These are phyloP conservation scores for Rubroboletus satanas DNA, from an alignment of 768 basidiomycete genomes.

Conservation along the genomic window DNA sequence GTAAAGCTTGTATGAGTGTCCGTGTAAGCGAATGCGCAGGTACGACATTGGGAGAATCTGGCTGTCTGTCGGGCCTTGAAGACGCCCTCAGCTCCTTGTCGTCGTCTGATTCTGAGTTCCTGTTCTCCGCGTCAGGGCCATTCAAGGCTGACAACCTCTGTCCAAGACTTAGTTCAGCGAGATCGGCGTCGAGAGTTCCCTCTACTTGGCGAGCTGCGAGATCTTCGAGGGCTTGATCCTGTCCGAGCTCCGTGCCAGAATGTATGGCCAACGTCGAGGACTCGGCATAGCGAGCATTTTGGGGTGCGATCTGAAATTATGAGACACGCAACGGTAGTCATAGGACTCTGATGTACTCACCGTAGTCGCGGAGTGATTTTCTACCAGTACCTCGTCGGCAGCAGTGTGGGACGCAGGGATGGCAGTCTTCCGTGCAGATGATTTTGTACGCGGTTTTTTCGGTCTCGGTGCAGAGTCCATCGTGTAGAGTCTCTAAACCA, in stretches of 20 bases:
- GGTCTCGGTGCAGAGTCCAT: slow-evolving; percentile 47
- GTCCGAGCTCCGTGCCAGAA: slow-evolving; percentile 64
- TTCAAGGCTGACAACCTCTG: slow-evolving; percentile 79
- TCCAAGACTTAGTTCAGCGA: slow-evolving; percentile 89
- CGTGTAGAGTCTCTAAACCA: not conserved
- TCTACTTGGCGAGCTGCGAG: slow-evolving; percentile 49
- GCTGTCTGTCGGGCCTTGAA: slow-evolving; percentile 14
- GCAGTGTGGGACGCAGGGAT: not conserved
- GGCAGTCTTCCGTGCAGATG: slow-evolving; percentile 28
- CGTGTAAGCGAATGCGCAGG: slow-evolving; percentile 88
- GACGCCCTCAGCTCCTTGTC: slow-evolving; percentile 41
- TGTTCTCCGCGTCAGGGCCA: slow-evolving; percentile 40
- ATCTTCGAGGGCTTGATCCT: slow-evolving; percentile 52
- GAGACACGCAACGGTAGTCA: not conserved
- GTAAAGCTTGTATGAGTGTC: slow-evolving; percentile 92
- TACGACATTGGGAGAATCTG: slow-evolving; percentile 39
- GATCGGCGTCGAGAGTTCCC: slow-evolving; percentile 72
- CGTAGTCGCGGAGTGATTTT: slow-evolving; percentile 15
- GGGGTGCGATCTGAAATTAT: slow-evolving; percentile 40
- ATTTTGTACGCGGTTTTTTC: slow-evolving; percentile 53
- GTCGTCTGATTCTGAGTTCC: slow-evolving; percentile 40
- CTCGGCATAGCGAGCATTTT: slow-evolving; percentile 65
- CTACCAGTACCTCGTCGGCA: slow-evolving; percentile 24
- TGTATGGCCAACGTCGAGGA: slow-evolving; percentile 55
- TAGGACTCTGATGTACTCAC: slow-evolving; percentile 12